Base-by-base conservation (phyloP, 2,329 filamentous ascomycete species). In the Ophiostoma angusticollis region DNA sequence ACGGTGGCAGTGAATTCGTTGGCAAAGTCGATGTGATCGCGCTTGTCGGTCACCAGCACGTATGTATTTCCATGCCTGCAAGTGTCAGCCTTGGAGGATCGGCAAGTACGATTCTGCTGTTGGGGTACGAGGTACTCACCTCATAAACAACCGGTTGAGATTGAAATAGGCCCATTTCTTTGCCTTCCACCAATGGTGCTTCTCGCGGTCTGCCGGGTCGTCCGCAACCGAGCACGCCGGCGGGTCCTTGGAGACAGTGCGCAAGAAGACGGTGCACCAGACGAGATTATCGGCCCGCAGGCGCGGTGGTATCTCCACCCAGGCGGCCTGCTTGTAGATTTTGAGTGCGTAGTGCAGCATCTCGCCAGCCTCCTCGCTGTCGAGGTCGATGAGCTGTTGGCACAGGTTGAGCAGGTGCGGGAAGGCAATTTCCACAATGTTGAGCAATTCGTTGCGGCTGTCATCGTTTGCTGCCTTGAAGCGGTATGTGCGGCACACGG, bases 121-220 rank as follows among this genome's bases (percentile, higher is more conserved):
- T 18, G 30, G 9, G 12, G 11, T 7, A 21, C 3, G 6, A 28
- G n/a, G 7, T 7, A 25, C 70, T 45, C 64, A 89, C 83, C 85
- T 75, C 50, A 96, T 87, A 55, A 91, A 98, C 14, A 98, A 74
- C 46, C 91, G 76, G 64, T 98, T 98, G 51, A 98, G 64, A 60
- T 96, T 96, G 54, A 91, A 93, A 61, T 95, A 98, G 12, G 89
- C 83, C 91, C 91, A 96, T 63, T 98, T 98, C 78, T 96, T 96
- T 47, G 87, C 84, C 68, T 96, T 98, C 89, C 89, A 98, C 89
- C 91, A 98, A 59, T 95, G 86, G 57, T 94, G 87, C 52, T 80
- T 74, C 61, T 96, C 91, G 42, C 91, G 77, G 55, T 96, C 89
- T 42, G 84, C 78, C 37, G 80, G 64, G 43, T 78, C 84, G 44